Base-by-base conservation (phyloP, 2,329 filamentous ascomycete species). In the Chrysosporium keratinophilum region DNA sequence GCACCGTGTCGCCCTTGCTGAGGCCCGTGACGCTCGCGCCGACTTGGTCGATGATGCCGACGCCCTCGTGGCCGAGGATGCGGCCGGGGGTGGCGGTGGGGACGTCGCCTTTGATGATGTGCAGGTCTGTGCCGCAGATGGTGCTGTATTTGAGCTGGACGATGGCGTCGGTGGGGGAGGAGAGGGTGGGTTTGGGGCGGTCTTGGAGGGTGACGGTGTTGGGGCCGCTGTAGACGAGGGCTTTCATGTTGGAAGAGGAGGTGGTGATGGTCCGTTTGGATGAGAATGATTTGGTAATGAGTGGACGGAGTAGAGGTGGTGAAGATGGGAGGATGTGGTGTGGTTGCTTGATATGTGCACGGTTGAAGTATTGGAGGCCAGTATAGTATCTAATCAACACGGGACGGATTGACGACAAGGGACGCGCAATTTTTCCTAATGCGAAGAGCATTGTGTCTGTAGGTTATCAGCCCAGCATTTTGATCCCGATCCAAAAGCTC, bases 71-170 rank as follows among this genome's bases (percentile, higher is more conserved):
- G 35, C 78, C 77, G 0, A 80, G 66, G 1, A 78, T 69, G 0
- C 69, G 68, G 6, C 77, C 77, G 0, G 68, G 65, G 4, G 69
- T 58, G 46, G 71, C 73, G 1, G 71, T 76, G 0, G 77, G 69
- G 0, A 81, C 76, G 58, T 80, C 70, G 14, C 78, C 78, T 54
- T 76, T 74, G 54, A 72, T 64, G 56, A 81, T 80, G 60, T 82
- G 78, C 12, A 81, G 64, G 60, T 81, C 78, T 0, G 74, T 75
- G 20, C 77, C 76, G 60, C 78, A 80, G 58, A 78, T 78, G 10
- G 75, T 76, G 0, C 73, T 72, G 51, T 77, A 70, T 7, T 67
- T 65, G 40, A 79, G 54, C 54, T 71, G 74, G 47, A 80, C 64
- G 23, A 80, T 68, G 14, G 76, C 75, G 55, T 80, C 77, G 1